These are phyloP conservation scores for Medicago lupulina DNA, from an alignment of 306 rosid species.

Conservation along the genomic window DNA sequence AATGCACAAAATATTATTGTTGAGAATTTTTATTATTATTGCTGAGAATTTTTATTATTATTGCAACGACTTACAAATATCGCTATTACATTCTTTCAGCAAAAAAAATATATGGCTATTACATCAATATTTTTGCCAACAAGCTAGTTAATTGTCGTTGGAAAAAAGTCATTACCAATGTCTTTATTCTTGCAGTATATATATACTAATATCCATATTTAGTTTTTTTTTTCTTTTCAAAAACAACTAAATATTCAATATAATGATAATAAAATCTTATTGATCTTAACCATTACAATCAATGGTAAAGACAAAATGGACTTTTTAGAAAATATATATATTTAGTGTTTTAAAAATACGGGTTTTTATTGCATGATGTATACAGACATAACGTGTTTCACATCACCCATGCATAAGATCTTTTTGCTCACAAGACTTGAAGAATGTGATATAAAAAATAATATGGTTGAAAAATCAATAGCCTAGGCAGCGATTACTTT, in stretches of 20 bases:
- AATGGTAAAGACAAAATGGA: constrained; percentile 21
- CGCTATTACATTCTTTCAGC: too few relatives aligned
- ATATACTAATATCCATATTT: too few relatives aligned
- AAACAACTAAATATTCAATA: neutral
- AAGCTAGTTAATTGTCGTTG: too few relatives aligned
- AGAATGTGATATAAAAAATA: constrained; percentile 1
- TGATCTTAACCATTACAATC: constrained; percentile 20
- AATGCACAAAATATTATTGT: too few relatives aligned
- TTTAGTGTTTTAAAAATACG: constrained; percentile 7
- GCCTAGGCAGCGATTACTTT: constrained; percentile 16
- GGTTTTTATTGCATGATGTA: constrained; percentile 11
- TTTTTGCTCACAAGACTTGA: constrained; percentile 29
- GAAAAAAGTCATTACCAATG: too few relatives aligned
- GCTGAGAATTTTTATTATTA: too few relatives aligned
- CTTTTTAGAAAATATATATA: neutral
- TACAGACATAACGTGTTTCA: constrained; percentile 10
- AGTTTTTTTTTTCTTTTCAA: too few relatives aligned
- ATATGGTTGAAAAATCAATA: constrained; percentile 41
- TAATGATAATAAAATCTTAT: neutral
- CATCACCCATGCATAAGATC: constrained; percentile 30
- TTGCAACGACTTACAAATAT: too few relatives aligned
- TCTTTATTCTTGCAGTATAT: too few relatives aligned
- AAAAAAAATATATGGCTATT: too few relatives aligned
- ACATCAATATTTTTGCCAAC: too few relatives aligned
- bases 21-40: too few relatives aligned